These are phyloP conservation scores for Penicillium rolfsii DNA, from an alignment of 2,329 filamentous ascomycete genomes.

Conservation along the genomic window DNA sequence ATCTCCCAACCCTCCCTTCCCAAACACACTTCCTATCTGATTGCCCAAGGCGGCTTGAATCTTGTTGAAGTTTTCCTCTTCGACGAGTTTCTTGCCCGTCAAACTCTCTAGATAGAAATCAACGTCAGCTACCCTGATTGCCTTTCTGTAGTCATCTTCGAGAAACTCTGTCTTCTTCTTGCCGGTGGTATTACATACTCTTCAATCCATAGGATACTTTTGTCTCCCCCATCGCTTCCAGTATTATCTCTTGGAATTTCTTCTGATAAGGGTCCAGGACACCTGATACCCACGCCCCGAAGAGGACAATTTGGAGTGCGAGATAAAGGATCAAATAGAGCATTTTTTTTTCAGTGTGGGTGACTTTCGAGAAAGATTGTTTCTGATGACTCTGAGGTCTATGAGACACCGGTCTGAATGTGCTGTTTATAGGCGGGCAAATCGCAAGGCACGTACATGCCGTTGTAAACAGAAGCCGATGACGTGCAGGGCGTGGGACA, in stretches of 20 bases:
- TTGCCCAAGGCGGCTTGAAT: conserved; percentile 31
- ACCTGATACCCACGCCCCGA: conserved; percentile 36
- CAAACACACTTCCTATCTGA: conserved; percentile 28
- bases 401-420: background rate
- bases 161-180: background rate
- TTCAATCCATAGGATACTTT: conserved; percentile 34
- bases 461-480: conserved; percentile 14
- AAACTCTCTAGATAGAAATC: conserved; percentile 24
- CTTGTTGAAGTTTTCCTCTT: conserved; percentile 33
- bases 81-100: conserved; percentile 29
- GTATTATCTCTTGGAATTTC: conserved; percentile 32
- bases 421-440: background rate
- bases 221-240: conserved; percentile 37
- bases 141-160: background rate
- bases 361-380: background rate
- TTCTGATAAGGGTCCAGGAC: conserved; percentile 37
- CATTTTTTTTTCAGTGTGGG: conserved; percentile 13
- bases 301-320: conserved; percentile 17
- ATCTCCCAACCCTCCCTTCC: conserved; percentile 28
- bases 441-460: background rate
- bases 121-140: background rate
- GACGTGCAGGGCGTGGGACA: conserved; percentile 25
- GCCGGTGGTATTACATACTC: conserved; percentile 17
- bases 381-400: too few species aligned
- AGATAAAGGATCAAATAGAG: conserved; percentile 23